phyloP scores from a whole-genome alignment of 805 yeast species.

The Saccharomycopsis fermentans region DNA sequence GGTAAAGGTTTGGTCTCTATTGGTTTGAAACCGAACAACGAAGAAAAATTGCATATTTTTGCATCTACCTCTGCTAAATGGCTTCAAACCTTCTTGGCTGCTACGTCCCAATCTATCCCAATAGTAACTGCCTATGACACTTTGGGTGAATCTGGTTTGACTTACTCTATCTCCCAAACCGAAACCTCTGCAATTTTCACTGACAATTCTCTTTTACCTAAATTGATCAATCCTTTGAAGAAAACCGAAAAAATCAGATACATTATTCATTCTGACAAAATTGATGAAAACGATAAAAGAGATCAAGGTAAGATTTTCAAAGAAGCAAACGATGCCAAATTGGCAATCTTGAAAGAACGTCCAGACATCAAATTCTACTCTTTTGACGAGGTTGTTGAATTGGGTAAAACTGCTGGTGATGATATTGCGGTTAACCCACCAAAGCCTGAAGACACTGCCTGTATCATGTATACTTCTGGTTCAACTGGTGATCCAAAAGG shows the following conservation, averaged over 20 bases:
- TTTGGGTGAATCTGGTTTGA: slow-evolving; percentile 79
- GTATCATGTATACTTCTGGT: slow-evolving; percentile 85
- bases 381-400: slow-evolving; percentile 49
- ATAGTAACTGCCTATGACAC: slow-evolving; percentile 95
- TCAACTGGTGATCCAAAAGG: slow-evolving; percentile 84
- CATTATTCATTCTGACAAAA: slow-evolving; percentile 60
- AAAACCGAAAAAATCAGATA: slow-evolving; percentile 50
- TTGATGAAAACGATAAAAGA: slow-evolving; percentile 55
- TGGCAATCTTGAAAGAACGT: slow-evolving; percentile 50
- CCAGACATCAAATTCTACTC: slow-evolving; percentile 68
- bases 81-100: slow-evolving; percentile 80
- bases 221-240: slow-evolving; percentile 63
- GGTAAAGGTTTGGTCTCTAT: slow-evolving; percentile 70
- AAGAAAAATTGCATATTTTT: slow-evolving; percentile 66
- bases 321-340: slow-evolving; percentile 47
- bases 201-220: slow-evolving; percentile 61
- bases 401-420: slow-evolving; percentile 48
- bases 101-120: slow-evolving; percentile 70
- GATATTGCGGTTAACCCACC: slow-evolving; percentile 35
- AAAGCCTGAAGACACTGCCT: slow-evolving; percentile 48
- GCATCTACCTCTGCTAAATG: slow-evolving; percentile 84
- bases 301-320: slow-evolving; percentile 47
- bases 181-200: slow-evolving; percentile 71
- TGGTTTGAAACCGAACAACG: slow-evolving; percentile 56
- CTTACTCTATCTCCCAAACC: slow-evolving; percentile 78